Evolutionary conservation across 2,329 filamentous ascomycete genomes (phyloP), one percentile per base, ranked within the genome.

Genomic region (Hymenoscyphus fraxineus): DNA sequence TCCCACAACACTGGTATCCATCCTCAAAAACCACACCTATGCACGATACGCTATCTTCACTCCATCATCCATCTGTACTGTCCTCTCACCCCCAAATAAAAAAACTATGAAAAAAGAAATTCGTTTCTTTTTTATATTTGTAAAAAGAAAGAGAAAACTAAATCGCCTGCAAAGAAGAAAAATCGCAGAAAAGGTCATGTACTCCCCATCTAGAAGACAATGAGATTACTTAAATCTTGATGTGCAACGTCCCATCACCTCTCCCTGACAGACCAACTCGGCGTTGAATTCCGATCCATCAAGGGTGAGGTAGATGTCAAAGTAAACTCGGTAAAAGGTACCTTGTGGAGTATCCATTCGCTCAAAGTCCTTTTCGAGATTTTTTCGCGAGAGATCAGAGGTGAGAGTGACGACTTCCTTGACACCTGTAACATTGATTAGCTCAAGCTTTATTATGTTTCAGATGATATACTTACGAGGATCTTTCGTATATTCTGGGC

Each of bases 341-440:
- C 95, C 95, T 78, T 99, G 94, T 6, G 95, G 93, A 1, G 95
- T 98, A 77, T 98, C 95, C 95, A 98, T 98, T 76, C 95, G 88
- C 80, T 99, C 95, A 74, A 99, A 99, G 78, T 99, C 95, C 80
- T 97, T 98, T 78, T 99, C 95, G 13, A 99, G 88, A 77, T 98
- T 98, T 84, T 98, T 99, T 73, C 94, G 90, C 59, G 93, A 97
- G 64, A 99, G 84, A 76, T 99, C 95, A 1, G 94, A 98, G 1
- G 95, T 98, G 60, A 99, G 88, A 1, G 95, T 99, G 69, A 98
- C 95, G 64, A 98, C 93, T 79, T 98, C 95, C 85, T 98, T 98
- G 85, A 98, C 98, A 71, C 93, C 94, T 97, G 71, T 68, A 66
- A 44, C 47, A 63, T 16, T 70, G 75, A 32, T 76, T 77, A 76